Conservation (phyloP, 805 yeast species). For the Kurtzmaniella cleridarum region DNA sequence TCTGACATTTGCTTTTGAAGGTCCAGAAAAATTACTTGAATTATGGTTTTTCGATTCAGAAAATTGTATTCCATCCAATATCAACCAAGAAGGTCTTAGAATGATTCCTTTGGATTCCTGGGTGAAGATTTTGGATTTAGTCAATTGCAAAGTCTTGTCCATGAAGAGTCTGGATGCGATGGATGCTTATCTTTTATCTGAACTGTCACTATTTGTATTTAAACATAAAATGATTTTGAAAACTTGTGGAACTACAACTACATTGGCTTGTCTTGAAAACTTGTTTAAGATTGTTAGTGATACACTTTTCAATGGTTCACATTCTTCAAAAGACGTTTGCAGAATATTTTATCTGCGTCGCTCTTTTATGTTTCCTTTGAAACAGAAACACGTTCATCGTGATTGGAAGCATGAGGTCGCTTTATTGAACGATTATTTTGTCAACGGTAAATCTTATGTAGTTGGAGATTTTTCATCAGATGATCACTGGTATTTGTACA, state of each 20-base stretch:
- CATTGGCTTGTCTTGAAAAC: slow-evolving; percentile 67
- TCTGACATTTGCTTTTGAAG: slow-evolving; percentile 91
- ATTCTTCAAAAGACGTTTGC: slow-evolving; percentile 25
- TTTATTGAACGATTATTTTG: slow-evolving; percentile 61
- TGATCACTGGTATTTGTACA: slow-evolving; percentile 89
- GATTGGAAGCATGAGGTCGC: slow-evolving; percentile 80
- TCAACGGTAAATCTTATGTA: slow-evolving; percentile 56
- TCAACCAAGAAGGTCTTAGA: slow-evolving; percentile 47
- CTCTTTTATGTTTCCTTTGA: slow-evolving; percentile 86
- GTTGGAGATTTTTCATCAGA: slow-evolving; percentile 71
- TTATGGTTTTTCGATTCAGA: slow-evolving; percentile 72
- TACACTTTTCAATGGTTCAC: slow-evolving; percentile 35
- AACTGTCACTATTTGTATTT: slow-evolving; percentile 85
- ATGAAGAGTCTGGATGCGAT: slow-evolving; percentile 58
- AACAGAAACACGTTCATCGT: slow-evolving; percentile 73
- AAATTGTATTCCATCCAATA: slow-evolving; percentile 29
- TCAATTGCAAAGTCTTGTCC: slow-evolving; percentile 84
- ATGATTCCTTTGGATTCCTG: slow-evolving; percentile 61
- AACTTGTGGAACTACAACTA: slow-evolving; percentile 95
- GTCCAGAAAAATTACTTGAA: slow-evolving; percentile 92
- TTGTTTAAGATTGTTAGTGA: slow-evolving; percentile 43
- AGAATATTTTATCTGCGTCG: slow-evolving; percentile 81
- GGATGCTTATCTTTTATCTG: slow-evolving; percentile 85
- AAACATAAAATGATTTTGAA: slow-evolving; percentile 80
- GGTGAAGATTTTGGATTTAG: slow-evolving; percentile 71